phyloP scores from a whole-genome alignment of 352 stramenopile species.

The Phytophthora ohioensis region DNA sequence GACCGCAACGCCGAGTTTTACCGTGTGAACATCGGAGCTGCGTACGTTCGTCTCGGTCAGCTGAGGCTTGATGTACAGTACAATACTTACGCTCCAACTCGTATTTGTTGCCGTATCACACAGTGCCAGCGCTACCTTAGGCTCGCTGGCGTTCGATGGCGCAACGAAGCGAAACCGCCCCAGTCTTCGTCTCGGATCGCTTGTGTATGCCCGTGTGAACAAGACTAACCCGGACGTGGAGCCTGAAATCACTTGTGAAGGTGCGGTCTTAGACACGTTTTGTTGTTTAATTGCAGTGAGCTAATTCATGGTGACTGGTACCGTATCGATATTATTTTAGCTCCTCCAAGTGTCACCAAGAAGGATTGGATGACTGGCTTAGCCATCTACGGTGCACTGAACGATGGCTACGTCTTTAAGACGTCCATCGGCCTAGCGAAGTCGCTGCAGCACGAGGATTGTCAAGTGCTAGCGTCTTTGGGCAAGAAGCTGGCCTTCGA shows the following conservation, averaged over 20 bases:
- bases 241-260: conserved; percentile 95
- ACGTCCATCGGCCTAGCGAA: conserved; percentile 83
- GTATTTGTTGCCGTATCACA: conserved; percentile 1
- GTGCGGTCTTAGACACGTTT: conserved; percentile 35
- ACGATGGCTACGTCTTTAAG: conserved; percentile 93
- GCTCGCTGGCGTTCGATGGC: conserved; percentile 95
- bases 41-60: conserved; percentile 59
- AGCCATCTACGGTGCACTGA: conserved; percentile 96
- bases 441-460: conserved; percentile 75
- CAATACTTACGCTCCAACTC: conserved; percentile 8
- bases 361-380: conserved; percentile 99
- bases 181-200: conserved; percentile 90
- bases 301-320: conserved; percentile 16
- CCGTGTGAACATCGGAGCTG: conserved; percentile 94
- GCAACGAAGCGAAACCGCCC: conserved; percentile 98
- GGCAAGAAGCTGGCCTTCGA: conserved; percentile 93
- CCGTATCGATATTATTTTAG: conserved; percentile 39
- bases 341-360: conserved; percentile 84
- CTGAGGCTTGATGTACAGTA: no score
- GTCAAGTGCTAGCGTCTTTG: conserved; percentile 87
- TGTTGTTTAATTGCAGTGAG: conserved; percentile 10
- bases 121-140: conserved; percentile 76
- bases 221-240: conserved; percentile 91
- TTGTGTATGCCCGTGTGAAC: conserved; percentile 96
- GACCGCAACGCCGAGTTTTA: conserved; percentile 95